These are phyloP conservation scores for Melastoma candidum DNA, from an alignment of 441 rosid species.

Conservation along the genomic window DNA sequence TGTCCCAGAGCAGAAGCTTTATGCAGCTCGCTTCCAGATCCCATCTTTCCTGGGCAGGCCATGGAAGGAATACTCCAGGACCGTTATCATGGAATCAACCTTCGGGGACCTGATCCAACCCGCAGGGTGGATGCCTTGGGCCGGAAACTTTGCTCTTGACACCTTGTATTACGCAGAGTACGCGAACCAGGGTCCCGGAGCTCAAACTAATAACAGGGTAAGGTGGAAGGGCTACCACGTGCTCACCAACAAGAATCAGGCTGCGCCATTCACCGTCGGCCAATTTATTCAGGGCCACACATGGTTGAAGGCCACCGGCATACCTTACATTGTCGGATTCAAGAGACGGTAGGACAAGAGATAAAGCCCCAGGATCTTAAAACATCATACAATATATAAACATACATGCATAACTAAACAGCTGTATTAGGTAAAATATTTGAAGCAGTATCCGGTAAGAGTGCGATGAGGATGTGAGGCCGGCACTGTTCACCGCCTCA, in stretches of 20 bases:
- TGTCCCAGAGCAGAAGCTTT: conserved; percentile 30
- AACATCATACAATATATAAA: background rate
- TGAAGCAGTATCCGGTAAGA: too few species aligned
- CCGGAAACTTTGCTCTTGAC: conserved; percentile 28
- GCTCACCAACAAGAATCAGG: conserved; percentile 21
- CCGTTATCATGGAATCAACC: conserved; percentile 40
- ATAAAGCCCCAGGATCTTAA: background rate
- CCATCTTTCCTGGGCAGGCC: conserved; percentile 38
- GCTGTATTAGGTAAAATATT: too few species aligned
- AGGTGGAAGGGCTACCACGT: conserved; percentile 39
- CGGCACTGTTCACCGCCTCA: too few species aligned
- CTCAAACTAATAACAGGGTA: conserved; percentile 31
- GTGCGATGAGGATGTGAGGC: too few species aligned
- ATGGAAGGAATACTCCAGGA: conserved; percentile 37
- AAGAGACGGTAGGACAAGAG: conserved; percentile 1
- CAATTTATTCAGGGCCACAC: conserved; percentile 24
- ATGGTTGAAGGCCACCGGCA: conserved; percentile 22
- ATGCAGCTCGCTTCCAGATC: conserved; percentile 23
- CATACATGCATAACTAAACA: too few species aligned
- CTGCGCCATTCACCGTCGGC: conserved; percentile 21
- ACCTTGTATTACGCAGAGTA: conserved; percentile 43
- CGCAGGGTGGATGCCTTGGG: conserved; percentile 46
- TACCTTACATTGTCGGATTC: conserved; percentile 21
- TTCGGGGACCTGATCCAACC: conserved; percentile 37
- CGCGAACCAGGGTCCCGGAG: conserved; percentile 39